A percentile compares a stretch with the other conserved stretches of the same genome.
These are phyloP conservation scores for Neurospora sp. DNA, from an alignment of 2,329 filamentous ascomycete species.

Conservation along the genomic window DNA sequence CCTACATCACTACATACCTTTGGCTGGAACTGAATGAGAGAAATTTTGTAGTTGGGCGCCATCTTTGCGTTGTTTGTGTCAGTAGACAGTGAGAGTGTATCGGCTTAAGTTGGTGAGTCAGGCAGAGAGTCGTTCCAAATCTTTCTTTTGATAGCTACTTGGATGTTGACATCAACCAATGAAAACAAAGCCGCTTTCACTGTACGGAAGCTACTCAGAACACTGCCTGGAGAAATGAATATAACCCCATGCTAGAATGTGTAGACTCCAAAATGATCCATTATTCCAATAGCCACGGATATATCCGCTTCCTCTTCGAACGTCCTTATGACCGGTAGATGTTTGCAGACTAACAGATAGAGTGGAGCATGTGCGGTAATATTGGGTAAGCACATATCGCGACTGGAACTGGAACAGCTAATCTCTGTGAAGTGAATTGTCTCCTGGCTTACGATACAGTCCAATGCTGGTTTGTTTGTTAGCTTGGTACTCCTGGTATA, in stretches of 20 bases:
- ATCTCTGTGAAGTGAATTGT: too few species aligned
- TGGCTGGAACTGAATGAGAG: conserved; percentile 36
- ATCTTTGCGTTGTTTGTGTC: conserved; percentile 16
- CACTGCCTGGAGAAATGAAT: not conserved
- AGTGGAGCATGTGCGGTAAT: not conserved
- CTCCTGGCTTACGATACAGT: too few species aligned
- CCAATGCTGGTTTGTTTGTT: too few species aligned
- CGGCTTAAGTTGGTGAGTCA: not conserved
- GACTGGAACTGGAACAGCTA: not conserved
- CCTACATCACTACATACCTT: conserved; percentile 23
- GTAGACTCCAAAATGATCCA: not conserved
- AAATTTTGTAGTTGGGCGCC: conserved; percentile 33
- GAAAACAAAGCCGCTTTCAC: not conserved
- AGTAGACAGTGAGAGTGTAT: not conserved
- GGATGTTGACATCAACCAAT: not conserved
- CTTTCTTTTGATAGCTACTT: not conserved
- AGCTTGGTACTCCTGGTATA: too few species aligned
- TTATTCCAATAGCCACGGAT: not conserved
- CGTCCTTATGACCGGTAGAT: not conserved
- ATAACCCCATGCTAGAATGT: not conserved
- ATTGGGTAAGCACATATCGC: not conserved
- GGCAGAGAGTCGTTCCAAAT: not conserved
- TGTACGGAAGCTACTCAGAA: not conserved
- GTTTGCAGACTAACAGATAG: not conserved
- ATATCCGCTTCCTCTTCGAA: not conserved